Base-by-base conservation (phyloP, 2,329 filamentous ascomycete genomes). In the Knoxdaviesia proteae region DNA sequence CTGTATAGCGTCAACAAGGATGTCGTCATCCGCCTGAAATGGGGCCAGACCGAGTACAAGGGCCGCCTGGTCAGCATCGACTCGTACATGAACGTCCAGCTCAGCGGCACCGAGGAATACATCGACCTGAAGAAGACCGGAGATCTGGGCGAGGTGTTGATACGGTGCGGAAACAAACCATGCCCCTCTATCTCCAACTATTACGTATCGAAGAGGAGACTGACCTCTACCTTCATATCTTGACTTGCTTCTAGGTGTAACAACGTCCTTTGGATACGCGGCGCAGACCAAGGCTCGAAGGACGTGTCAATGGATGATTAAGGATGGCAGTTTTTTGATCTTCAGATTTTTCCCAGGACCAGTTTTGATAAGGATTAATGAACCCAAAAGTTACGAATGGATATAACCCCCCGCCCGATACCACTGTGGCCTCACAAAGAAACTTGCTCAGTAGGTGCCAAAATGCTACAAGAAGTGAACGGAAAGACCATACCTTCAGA, bases 41-140 rank as follows among this genome's bases (percentile, higher is more conserved):
- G 90, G 90, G 86, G 84, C 53, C 80, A 94, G 62, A 90, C 84
- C 46, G 90, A 98, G 61, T 98, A 98, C 73, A 92, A 88, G 61
- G 90, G 90, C 58, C 74, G 75, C 50, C 74, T 98, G 48, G 82
- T 94, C 56, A 88, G 81, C 53, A 83, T 93, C 56, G 90, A 98
- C 65, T 86, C 82, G 57, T 98, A 98, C 68, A 96, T 98, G 88
- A 98, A 98, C 67, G 77, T 98, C 49, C 86, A 96, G 64, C 73
- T 98, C 49, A 77, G 78, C 50, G 79, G 80, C 53, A 87, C 88
- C 42, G 83, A 94, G 63, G 90, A 98, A 62, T 94, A 80, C 62
- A 82, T 94, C 55, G 77, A 86, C 57, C 80, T 84, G 51, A 82
- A 92, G 70, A 78, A 76, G 58, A 84, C 80, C 34, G 88, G 86